Conservation (phyloP, 2,329 filamentous ascomycete genomes). For the Septoria linicola region DNA sequence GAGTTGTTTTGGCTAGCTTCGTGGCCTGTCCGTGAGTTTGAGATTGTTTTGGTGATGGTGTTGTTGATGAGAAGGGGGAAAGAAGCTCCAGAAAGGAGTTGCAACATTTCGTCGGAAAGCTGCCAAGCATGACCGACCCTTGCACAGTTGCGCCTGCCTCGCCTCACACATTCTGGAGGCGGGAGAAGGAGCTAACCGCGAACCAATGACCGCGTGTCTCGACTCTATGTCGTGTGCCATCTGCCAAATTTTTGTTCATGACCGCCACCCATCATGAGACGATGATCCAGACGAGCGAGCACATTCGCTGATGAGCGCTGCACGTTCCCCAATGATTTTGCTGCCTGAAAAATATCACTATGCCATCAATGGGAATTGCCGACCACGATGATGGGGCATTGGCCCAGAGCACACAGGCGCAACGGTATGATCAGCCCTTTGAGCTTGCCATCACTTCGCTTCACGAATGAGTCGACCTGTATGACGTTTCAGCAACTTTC, state of each 20-base stretch:
- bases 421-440: constrained; percentile 9
- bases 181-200: background rate
- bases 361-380: constrained; percentile 28
- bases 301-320: constrained; percentile 2
- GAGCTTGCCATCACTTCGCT: background rate
- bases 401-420: constrained; percentile 15
- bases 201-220: background rate
- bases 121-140: constrained; percentile 3
- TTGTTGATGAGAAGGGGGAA: constrained; percentile 29
- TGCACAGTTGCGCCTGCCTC: constrained; percentile 1
- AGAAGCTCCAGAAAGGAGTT: constrained; percentile 21
- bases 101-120: constrained; percentile 2
- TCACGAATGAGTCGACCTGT: background rate
- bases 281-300: background rate
- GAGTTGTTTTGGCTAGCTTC: constrained; percentile 54
- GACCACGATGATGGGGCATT: constrained; percentile 15
- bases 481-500: background rate
- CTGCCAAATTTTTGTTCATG: constrained; percentile 1
- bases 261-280: constrained; percentile 5
- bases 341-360: background rate
- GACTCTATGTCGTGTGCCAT: constrained; percentile 3
- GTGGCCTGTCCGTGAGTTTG: constrained; percentile 38
- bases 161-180: constrained; percentile 4
- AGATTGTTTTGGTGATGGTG: constrained; percentile 24
- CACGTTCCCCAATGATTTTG: constrained; percentile 6